A percentile compares a stretch with the other conserved stretches of the same genome.
These are phyloP conservation scores for Setaria viridis DNA, from an alignment of 202 grass and related monocot genomes.

Conservation along the genomic window DNA sequence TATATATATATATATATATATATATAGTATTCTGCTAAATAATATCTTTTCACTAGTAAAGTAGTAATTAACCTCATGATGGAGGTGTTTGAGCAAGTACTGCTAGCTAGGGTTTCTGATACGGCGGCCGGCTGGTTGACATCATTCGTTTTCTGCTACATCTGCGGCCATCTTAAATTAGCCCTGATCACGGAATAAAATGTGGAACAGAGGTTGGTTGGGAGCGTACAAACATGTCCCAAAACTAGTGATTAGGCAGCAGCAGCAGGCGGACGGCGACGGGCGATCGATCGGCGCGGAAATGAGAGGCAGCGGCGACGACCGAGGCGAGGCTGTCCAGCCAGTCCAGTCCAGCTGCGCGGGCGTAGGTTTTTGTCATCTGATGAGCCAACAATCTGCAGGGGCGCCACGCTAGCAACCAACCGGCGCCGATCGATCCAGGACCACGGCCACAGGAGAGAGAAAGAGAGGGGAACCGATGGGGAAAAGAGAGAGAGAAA, in stretches of 20 bases:
- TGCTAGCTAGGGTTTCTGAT: slow-evolving; percentile 32
- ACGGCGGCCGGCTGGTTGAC: background rate
- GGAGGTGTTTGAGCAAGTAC: background rate
- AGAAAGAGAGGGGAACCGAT: background rate
- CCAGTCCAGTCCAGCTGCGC: slow-evolving; percentile 38
- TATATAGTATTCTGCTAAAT: background rate
- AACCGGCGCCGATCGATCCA: slow-evolving; percentile 1
- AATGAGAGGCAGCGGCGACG: slow-evolving; percentile 4
- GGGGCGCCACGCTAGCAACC: slow-evolving; percentile 53
- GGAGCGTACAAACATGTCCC: slow-evolving; percentile 10
- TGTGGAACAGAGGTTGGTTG: background rate
- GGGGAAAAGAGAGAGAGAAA: background rate
- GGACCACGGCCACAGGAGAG: slow-evolving; percentile 13
- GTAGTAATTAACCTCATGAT: background rate
- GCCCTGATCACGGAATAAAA: slow-evolving; percentile 14
- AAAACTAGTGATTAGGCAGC: slow-evolving; percentile 19
- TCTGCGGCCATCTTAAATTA: background rate
- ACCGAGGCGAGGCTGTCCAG: background rate
- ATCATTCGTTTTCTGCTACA: background rate
- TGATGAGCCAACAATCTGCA: slow-evolving; percentile 58
- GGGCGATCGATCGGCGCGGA: background rate
- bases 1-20: background rate
- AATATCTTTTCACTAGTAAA: background rate
- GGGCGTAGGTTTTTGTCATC: slow-evolving; percentile 58
- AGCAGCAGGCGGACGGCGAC: background rate